phyloP scores from a whole-genome alignment of 2,329 filamentous ascomycete species.

The Fusarium miscanthi region DNA sequence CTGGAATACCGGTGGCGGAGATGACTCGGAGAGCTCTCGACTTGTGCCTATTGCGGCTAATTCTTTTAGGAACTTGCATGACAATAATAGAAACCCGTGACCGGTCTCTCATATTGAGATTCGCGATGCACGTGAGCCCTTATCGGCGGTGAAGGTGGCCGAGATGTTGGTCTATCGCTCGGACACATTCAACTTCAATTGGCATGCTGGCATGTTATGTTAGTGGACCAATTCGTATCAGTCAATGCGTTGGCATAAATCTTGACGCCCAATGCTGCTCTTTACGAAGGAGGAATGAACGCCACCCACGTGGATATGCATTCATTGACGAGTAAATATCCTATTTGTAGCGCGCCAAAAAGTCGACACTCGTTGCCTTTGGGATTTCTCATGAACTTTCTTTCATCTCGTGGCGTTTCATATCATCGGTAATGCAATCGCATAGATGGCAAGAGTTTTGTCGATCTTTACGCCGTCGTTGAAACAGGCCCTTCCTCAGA shows the following conservation, averaged over 20 bases:
- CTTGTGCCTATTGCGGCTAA: slow-evolving; percentile 8
- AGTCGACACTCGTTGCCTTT: neutral
- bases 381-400: neutral
- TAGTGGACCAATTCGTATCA: slow-evolving; percentile 1
- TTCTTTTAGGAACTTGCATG: slow-evolving; percentile 17
- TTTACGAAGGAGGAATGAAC: slow-evolving; percentile 3
- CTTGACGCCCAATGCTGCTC: slow-evolving; percentile 24
- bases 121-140: slow-evolving; percentile 14
- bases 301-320: slow-evolving; percentile 28
- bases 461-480: slow-evolving; percentile 13
- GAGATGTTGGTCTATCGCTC: slow-evolving; percentile 21
- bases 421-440: neutral
- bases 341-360: neutral
- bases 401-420: slow-evolving; percentile 8
- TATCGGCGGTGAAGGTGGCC: slow-evolving; percentile 26
- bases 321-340: neutral
- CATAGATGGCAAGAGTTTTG: slow-evolving; percentile 7
- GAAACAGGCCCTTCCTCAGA: neutral
- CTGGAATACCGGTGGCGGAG: slow-evolving; percentile 18
- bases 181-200: slow-evolving; percentile 9
- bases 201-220: neutral
- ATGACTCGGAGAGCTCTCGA: slow-evolving; percentile 25
- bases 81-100: slow-evolving; percentile 28
- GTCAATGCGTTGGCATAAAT: slow-evolving; percentile 28
- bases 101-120: neutral